These are phyloP conservation scores for Aspergillus kassunensis DNA, from an alignment of 495 filamentous ascomycete species.

Conservation along the genomic window DNA sequence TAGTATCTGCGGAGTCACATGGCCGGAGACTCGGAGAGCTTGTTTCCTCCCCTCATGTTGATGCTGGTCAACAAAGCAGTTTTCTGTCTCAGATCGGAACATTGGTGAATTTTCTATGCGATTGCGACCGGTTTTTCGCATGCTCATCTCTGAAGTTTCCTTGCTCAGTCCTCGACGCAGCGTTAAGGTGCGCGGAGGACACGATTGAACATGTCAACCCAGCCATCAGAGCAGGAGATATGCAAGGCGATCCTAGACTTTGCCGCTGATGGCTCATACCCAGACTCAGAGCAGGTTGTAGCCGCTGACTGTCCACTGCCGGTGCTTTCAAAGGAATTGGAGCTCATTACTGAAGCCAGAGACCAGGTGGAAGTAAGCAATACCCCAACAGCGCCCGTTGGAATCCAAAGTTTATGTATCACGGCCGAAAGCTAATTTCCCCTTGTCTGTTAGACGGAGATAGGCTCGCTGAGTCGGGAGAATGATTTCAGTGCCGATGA, in stretches of 20 bases:
- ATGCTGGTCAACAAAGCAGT: neutral
- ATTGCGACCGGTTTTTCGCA: neutral
- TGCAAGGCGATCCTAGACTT: constrained; percentile 69
- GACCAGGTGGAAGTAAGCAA: constrained; percentile 61
- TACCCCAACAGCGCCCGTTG: neutral
- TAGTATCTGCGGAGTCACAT: constrained; percentile 16
- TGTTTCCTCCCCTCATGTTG: constrained; percentile 5
- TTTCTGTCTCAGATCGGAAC: neutral
- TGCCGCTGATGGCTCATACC: constrained; percentile 66
- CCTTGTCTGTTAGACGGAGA: constrained; percentile 53
- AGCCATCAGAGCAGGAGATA: constrained; percentile 38
- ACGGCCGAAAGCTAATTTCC: neutral
- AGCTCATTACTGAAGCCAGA: constrained; percentile 61
- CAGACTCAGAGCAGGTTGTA: constrained; percentile 64
- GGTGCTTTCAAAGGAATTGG: constrained; percentile 58
- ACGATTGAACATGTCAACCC: constrained; percentile 26
- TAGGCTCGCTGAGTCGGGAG: constrained; percentile 67
- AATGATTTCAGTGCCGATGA: constrained; percentile 72
- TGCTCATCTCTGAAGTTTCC: too few relatives aligned
- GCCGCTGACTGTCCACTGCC: constrained; percentile 57
- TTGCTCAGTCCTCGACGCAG: too few relatives aligned
- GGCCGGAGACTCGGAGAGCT: constrained; percentile 9
- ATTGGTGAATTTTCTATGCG: neutral
- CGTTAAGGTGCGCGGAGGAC: neutral
- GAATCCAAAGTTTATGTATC: neutral